Evolutionary conservation across 352 stramenopile species (phyloP), one percentile per base, ranked within the genome.

Genomic region (Aphanomyces astaci): DNA sequence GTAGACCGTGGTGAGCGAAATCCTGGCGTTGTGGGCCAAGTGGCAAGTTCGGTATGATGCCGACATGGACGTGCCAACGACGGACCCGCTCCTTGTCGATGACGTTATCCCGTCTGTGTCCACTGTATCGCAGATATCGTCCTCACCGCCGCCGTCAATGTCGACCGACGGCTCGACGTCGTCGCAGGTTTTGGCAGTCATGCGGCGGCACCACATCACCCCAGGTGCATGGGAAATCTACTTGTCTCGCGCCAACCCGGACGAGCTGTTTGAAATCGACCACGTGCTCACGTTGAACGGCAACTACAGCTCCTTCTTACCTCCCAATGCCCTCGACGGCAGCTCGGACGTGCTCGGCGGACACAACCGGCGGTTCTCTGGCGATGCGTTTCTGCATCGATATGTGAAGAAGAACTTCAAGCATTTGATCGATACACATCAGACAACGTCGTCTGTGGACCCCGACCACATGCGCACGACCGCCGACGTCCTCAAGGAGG

Each of bases 371-470:
- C 55, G 55, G 31, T 64, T 49, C 25, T 28, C 75, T 59, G 84
- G 81, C 60, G 86, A 94, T 64, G 82, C 90, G 66, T 94, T 94
- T 65, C 51, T 94, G 63, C 80, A 92, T 59, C 82, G 92, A 45
- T 94, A 94, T 60, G 76, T 90, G 22, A 90, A 90, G 69, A 81
- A 76, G 3, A 81, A 92, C 32, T 64, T 64, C 32, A 64, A 64
- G 36, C 55, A 64, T 15, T 32, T 64, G 30, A 64, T 64, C 55
- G 55, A 64, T 32, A 64, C 55, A n/a, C 55, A 64, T 25, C 55
- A 64, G 25, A n/a, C n/a, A n/a, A n/a, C n/a, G n/a, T 45, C 10
- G 30, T 49, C 31, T 5, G 55, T 64, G 17, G 55, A 64, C 30
- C 55, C 55, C 17, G 55, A 64, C 17, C 55, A 64, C 3, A 64